These are phyloP conservation scores for Rhizopus arrhizus DNA, from an alignment of 371 early-diverging fungal species.

Conservation along the genomic window DNA sequence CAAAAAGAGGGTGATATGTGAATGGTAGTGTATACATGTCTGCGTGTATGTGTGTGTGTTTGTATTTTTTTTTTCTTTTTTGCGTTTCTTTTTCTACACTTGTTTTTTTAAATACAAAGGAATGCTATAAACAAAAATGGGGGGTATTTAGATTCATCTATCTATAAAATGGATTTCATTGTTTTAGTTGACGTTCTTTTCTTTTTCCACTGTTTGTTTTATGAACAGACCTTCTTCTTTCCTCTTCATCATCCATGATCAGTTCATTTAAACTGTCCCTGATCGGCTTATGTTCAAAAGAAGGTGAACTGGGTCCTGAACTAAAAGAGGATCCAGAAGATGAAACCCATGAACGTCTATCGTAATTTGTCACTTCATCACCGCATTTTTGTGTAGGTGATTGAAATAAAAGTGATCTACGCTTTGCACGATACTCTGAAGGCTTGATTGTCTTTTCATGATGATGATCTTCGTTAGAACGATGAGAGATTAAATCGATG, in stretches of 20 bases:
- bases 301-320: conserved; percentile 22
- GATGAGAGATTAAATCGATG: neutral
- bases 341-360: conserved; percentile 25
- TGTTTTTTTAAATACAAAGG: neutral
- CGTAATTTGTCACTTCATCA: neutral
- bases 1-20: neutral
- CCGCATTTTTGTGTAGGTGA: conserved; percentile 19
- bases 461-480: conserved; percentile 4
- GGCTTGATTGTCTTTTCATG: conserved; percentile 41
- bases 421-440: conserved; percentile 52
- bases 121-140: neutral
- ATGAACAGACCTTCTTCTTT: conserved; percentile 28
- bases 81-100: neutral
- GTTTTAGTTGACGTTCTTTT: conserved; percentile 29
- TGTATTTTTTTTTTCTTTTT: neutral
- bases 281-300: conserved; percentile 8
- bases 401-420: conserved; percentile 44
- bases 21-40: neutral
- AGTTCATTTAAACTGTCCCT: conserved; percentile 15
- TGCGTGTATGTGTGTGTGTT: neutral
- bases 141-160: neutral
- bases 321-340: conserved; percentile 27
- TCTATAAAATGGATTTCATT: neutral
- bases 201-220: conserved; percentile 47
- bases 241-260: conserved; percentile 5